Evolutionary conservation across 306 rosid species (phyloP).

Genomic region (Quillaja saponaria): DNA sequence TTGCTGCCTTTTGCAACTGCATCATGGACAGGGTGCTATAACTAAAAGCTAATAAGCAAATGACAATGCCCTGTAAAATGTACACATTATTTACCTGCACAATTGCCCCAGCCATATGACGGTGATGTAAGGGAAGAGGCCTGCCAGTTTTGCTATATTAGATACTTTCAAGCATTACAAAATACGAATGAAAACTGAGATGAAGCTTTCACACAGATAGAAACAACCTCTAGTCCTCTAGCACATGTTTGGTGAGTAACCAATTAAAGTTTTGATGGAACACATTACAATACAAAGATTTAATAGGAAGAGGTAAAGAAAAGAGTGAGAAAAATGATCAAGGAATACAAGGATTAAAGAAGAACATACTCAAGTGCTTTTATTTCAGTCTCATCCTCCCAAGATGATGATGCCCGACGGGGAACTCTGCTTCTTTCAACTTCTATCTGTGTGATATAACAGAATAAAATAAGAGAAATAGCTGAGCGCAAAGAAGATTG

Average conservation of each 20-base stretch:
- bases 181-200: slow-evolving; percentile 19
- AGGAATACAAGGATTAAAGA: slow-evolving; percentile 3
- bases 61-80: slow-evolving; percentile 13
- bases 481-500: not conserved
- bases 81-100: slow-evolving; percentile 53
- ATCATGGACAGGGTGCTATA: slow-evolving; percentile 22
- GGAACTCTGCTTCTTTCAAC: slow-evolving; percentile 81
- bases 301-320: slow-evolving; percentile 11
- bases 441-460: slow-evolving; percentile 66
- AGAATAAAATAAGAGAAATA: slow-evolving; percentile 3
- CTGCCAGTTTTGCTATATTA: slow-evolving; percentile 46
- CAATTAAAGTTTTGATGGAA: slow-evolving; percentile 11
- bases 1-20: slow-evolving; percentile 93
- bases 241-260: slow-evolving; percentile 2
- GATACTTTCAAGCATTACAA: slow-evolving; percentile 27
- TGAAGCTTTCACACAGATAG: slow-evolving; percentile 7
- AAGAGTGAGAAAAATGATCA: not conserved
- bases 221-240: not conserved
- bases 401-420: slow-evolving; percentile 79
- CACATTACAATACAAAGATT: slow-evolving; percentile 23
- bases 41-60: slow-evolving; percentile 23
- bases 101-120: slow-evolving; percentile 85
- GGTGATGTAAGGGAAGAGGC: slow-evolving; percentile 91
- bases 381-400: slow-evolving; percentile 95
- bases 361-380: slow-evolving; percentile 89